phyloP scores from a whole-genome alignment of 2,329 filamentous ascomycete genomes.

The Huntiella decipiens region DNA sequence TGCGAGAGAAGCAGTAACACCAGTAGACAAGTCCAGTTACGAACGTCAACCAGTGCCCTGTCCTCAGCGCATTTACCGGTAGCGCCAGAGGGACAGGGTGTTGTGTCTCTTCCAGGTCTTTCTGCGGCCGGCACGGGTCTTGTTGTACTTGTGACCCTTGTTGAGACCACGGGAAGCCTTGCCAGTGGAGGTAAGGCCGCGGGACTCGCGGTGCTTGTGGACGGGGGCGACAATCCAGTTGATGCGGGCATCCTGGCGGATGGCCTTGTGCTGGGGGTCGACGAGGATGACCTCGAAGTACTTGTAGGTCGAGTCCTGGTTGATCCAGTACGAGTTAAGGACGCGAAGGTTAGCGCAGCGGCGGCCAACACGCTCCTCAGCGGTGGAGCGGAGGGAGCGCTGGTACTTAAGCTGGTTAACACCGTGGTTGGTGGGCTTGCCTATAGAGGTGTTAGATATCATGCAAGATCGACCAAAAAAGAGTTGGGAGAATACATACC shows the following conservation, averaged over 20 bases:
- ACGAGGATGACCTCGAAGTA: slow-evolving; percentile 99
- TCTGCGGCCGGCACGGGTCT: slow-evolving; percentile 88
- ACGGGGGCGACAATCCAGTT: slow-evolving; percentile 99
- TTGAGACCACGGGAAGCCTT: slow-evolving; percentile 99
- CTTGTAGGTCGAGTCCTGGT: slow-evolving; percentile 99
- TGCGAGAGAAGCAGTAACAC: slow-evolving; percentile 9
- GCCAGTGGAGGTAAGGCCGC: slow-evolving; percentile 93
- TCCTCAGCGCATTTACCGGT: slow-evolving; percentile 45
- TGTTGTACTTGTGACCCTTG: slow-evolving; percentile 99
- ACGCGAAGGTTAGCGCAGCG: slow-evolving; percentile 98
- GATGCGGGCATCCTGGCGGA: slow-evolving; percentile 96
- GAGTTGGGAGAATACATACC: slow-evolving; percentile 37
- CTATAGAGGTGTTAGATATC: slow-evolving; percentile 28
- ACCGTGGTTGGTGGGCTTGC: slow-evolving; percentile 99
- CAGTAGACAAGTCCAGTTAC: slow-evolving; percentile 2
- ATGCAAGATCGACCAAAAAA: too few relatives aligned
- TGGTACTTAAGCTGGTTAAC: slow-evolving; percentile 99
- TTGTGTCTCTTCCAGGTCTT: slow-evolving; percentile 99
- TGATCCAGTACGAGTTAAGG: slow-evolving; percentile 99
- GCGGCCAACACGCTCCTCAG: slow-evolving; percentile 98
- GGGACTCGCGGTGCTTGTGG: slow-evolving; percentile 99
- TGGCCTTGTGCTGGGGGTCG: slow-evolving; percentile 99
- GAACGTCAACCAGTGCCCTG: slow-evolving; percentile 1
- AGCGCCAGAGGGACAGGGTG: slow-evolving; percentile 96
- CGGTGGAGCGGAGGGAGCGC: slow-evolving; percentile 91